Evolutionary conservation across 2,329 filamentous ascomycete genomes (phyloP).

Genomic region (Sclerotinia borealis): DNA sequence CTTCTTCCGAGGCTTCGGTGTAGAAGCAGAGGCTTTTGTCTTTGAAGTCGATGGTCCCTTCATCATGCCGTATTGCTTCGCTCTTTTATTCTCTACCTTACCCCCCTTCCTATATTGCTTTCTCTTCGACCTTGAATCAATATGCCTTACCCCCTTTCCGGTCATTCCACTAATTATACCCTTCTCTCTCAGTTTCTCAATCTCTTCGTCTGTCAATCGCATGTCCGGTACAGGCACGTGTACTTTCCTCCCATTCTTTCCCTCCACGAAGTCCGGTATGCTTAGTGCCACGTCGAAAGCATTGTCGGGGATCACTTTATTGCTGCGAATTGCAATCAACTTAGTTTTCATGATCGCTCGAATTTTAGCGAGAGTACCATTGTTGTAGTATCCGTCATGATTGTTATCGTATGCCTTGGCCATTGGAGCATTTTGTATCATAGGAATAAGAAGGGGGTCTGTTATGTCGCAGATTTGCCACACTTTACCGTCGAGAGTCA

Average conservation of each 20-base stretch:
- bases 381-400: slow-evolving; percentile 77
- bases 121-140: slow-evolving; percentile 14
- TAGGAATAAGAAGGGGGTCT: slow-evolving; percentile 63
- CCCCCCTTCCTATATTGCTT: slow-evolving; percentile 12
- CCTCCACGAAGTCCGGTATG: slow-evolving; percentile 30
- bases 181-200: slow-evolving; percentile 17
- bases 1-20: not conserved
- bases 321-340: slow-evolving; percentile 60
- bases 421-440: slow-evolving; percentile 60
- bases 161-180: slow-evolving; percentile 9
- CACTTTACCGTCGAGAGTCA: slow-evolving; percentile 75
- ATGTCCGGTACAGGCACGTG: slow-evolving; percentile 29
- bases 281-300: slow-evolving; percentile 41
- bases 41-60: slow-evolving; percentile 7
- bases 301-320: slow-evolving; percentile 43
- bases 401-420: slow-evolving; percentile 52
- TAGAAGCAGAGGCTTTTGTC: not conserved
- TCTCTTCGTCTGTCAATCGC: slow-evolving; percentile 23
- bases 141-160: slow-evolving; percentile 13
- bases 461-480: slow-evolving; percentile 94
- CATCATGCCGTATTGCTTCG: slow-evolving; percentile 7
- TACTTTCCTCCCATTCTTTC: slow-evolving; percentile 21
- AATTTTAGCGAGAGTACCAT: slow-evolving; percentile 74
- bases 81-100: not conserved
- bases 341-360: slow-evolving; percentile 87